Conservation (phyloP, 2,329 filamentous ascomycete genomes). For the Pseudocercospora musae region DNA sequence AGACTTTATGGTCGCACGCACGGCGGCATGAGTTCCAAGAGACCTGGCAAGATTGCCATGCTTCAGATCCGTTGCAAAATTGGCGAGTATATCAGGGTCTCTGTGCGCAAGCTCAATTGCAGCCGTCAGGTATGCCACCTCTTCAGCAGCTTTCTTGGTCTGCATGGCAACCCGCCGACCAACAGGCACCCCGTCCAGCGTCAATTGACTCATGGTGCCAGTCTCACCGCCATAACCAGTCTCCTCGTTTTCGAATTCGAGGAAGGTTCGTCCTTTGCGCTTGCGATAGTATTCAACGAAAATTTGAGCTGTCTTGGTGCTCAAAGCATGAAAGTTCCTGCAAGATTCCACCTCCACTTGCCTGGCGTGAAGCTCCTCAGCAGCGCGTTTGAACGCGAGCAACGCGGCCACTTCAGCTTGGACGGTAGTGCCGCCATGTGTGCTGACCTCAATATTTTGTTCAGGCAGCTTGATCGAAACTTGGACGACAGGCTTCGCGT, state of each 20-base stretch:
- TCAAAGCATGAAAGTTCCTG: constrained; percentile 31
- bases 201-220: constrained; percentile 26
- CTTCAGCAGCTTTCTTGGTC: constrained; percentile 37
- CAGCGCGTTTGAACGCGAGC: constrained; percentile 39
- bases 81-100: constrained; percentile 33
- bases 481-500: neutral
- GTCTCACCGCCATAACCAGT: neutral
- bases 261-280: constrained; percentile 6
- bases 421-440: constrained; percentile 26
- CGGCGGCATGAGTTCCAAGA: constrained; percentile 27
- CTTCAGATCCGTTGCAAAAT: constrained; percentile 36
- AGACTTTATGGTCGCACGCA: constrained; percentile 32
- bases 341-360: neutral
- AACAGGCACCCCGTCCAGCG: constrained; percentile 30
- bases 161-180: constrained; percentile 32
- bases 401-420: constrained; percentile 38
- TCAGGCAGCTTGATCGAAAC: constrained; percentile 35
- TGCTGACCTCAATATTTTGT: constrained; percentile 36
- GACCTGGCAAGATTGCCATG: constrained; percentile 29
- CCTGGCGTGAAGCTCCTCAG: constrained; percentile 30
- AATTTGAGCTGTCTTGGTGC: constrained; percentile 36
- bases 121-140: constrained; percentile 37
- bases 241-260: constrained; percentile 26
- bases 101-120: constrained; percentile 36
- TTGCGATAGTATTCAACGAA: constrained; percentile 40